These are phyloP conservation scores for Zygosaccharomyces sapae DNA, from an alignment of 1,139 yeast species.

Conservation along the genomic window DNA sequence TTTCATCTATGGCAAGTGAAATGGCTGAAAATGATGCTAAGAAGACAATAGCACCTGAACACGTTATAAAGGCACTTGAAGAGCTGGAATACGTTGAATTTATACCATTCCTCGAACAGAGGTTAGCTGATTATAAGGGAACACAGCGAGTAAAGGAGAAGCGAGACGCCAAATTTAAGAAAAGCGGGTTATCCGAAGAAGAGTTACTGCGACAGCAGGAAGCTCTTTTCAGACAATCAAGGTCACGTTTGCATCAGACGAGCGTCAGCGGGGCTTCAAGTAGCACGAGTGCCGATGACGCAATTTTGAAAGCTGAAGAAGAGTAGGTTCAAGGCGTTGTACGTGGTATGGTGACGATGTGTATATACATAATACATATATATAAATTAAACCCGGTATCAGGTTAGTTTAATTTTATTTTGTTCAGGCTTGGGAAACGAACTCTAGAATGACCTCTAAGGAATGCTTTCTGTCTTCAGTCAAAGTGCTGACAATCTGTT, in stretches of 20 bases:
- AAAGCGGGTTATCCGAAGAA: slow-evolving; percentile 87
- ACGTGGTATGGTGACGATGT: neutral
- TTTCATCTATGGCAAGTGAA: slow-evolving; percentile 90
- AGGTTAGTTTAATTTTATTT: neutral
- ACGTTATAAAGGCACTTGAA: slow-evolving; percentile 83
- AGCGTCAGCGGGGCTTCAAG: slow-evolving; percentile 20
- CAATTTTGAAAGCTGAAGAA: slow-evolving; percentile 16
- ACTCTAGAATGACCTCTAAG: slow-evolving; percentile 32
- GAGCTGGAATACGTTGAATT: slow-evolving; percentile 86
- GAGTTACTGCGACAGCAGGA: slow-evolving; percentile 90
- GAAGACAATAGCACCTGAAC: slow-evolving; percentile 95
- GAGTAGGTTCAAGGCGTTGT: neutral
- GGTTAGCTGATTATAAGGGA: slow-evolving; percentile 82
- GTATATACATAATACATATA: neutral
- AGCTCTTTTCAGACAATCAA: slow-evolving; percentile 81
- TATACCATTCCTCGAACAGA: slow-evolving; percentile 75
- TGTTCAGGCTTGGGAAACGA: slow-evolving; percentile 25
- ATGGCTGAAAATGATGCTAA: slow-evolving; percentile 95
- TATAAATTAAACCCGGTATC: neutral
- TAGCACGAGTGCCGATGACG: slow-evolving; percentile 15
- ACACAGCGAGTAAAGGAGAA: slow-evolving; percentile 83
- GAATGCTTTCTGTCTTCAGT: slow-evolving; percentile 32
- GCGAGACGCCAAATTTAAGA: slow-evolving; percentile 88
- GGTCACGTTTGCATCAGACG: slow-evolving; percentile 63
- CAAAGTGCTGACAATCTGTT: slow-evolving; percentile 32